A percentile compares a stretch with the other conserved stretches of the same genome.
phyloP scores from a whole-genome alignment of 352 stramenopile species.

The Thraustochytrium striatum region DNA sequence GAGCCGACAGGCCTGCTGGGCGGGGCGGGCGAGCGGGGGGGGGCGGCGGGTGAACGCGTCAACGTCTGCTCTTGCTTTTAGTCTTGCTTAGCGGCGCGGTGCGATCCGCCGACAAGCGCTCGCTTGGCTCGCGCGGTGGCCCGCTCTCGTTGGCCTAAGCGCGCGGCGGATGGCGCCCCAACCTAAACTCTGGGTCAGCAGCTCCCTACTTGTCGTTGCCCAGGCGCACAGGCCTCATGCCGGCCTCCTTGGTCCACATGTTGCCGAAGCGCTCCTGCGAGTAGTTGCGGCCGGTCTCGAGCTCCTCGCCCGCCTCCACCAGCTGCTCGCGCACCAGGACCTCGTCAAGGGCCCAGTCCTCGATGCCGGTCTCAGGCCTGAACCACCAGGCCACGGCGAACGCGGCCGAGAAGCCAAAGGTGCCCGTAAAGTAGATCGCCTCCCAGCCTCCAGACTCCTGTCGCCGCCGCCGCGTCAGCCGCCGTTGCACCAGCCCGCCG shows the following conservation, averaged over 20 bases:
- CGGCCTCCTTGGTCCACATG: constrained; percentile 14
- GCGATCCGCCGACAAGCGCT: too few species aligned
- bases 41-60: too few species aligned
- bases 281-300: constrained; percentile 46
- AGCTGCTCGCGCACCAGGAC: constrained; percentile 6
- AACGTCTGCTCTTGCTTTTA: too few species aligned
- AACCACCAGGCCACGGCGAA: background rate
- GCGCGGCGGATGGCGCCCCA: too few species aligned
- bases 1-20: too few species aligned
- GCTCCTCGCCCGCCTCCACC: constrained; percentile 11
- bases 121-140: too few species aligned
- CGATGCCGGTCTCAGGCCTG: constrained; percentile 25
- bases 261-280: constrained; percentile 40
- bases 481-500: too few species aligned
- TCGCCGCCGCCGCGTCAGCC: too few species aligned
- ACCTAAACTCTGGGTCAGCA: too few species aligned
- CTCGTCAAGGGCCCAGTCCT: constrained; percentile 18
- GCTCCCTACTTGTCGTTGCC: background rate
- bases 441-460: constrained; percentile 25
- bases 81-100: too few species aligned
- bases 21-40: too few species aligned
- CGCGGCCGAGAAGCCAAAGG: background rate
- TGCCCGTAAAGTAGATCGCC: constrained; percentile 24
- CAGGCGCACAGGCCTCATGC: background rate
- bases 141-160: too few species aligned